Evolutionary conservation across 1,284 basidiomycete species (phyloP), one percentile per base, ranked within the genome.

Genomic region (Malassezia pachydermatis): DNA sequence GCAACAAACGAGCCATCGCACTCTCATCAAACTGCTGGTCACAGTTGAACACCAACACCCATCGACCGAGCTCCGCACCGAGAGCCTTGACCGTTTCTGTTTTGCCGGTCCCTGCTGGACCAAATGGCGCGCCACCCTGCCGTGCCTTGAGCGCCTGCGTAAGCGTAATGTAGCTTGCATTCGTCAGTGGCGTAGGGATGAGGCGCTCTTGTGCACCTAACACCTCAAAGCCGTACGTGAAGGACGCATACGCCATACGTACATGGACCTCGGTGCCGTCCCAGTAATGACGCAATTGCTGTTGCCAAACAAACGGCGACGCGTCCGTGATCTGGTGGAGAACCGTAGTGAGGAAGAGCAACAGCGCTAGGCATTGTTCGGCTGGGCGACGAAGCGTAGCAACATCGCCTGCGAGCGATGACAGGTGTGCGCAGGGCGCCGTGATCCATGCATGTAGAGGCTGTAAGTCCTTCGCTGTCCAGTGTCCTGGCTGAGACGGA

Each of bases 21-120:
- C 96, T 89, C 78, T 96, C 96, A 75, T 99, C 95, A 73, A 99
- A 99, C 0, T 88, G 95, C 73, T 98, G 92, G 74, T 98, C 94
- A 70, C 94, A 99, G 72, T 94, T 98, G 77, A 99, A 98, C 25
- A 99, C 94, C 40, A 99, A 78, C 16, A 98, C 94, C 67, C 98
- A 96, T 38, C 90, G 84, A 40, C 94, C 94, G 6, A 99, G 81
- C 67, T 95, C 90, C 1, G 95, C 88, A 48, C 94, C 94, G 22
- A 99, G 82, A 1, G 94, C 92, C 73, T 98, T 98, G 70, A 99
- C 94, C 0, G 92, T 98, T 74, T 99, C 94, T 0, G 94, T 99
- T 78, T 99, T 99, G 80, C 88, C 90, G 51, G 94, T 99, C 68
- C 94, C 94, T 25, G 94, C 94, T 32, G 94, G 94, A 23, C 94